Conservation (phyloP, 2,329 filamentous ascomycete genomes). For the Coniosporium tulheliwenetii region DNA sequence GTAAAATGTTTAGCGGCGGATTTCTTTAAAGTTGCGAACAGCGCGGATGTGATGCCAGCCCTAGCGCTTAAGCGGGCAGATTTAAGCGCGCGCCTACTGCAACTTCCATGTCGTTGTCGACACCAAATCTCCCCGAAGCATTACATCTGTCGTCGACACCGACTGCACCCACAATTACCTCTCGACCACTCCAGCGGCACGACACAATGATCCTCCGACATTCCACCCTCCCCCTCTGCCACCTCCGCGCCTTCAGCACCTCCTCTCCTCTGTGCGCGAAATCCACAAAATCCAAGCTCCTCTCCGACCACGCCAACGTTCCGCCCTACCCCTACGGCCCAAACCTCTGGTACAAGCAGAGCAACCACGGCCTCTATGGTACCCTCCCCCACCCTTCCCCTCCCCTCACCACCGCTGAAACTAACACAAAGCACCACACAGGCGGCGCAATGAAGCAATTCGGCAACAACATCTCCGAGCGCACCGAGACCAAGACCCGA, state of each 20-base stretch:
- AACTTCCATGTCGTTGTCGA: no score
- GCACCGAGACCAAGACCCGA: constrained; percentile 54
- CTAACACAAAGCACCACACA: no score
- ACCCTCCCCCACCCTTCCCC: neutral
- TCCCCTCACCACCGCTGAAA: no score
- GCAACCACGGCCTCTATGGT: constrained; percentile 54
- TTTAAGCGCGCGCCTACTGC: no score
- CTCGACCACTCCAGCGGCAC: no score
- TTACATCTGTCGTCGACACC: no score
- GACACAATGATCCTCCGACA: no score
- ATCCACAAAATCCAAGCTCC: neutral
- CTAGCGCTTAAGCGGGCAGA: no score
- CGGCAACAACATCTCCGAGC: constrained; percentile 59
- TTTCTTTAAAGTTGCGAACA: neutral
- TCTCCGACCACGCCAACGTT: constrained; percentile 7
- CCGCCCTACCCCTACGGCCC: constrained; percentile 56
- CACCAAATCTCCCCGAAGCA: no score
- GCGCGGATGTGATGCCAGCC: constrained; percentile 5
- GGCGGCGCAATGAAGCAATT: constrained; percentile 50
- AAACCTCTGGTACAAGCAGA: constrained; percentile 60
- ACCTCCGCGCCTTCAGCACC: neutral
- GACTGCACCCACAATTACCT: no score
- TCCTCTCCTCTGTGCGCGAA: neutral
- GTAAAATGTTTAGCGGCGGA: neutral
- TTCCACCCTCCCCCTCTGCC: neutral